Evolutionary conservation across 2,329 filamentous ascomycete genomes (phyloP).

Genomic region (Ophiobolus disseminans): DNA sequence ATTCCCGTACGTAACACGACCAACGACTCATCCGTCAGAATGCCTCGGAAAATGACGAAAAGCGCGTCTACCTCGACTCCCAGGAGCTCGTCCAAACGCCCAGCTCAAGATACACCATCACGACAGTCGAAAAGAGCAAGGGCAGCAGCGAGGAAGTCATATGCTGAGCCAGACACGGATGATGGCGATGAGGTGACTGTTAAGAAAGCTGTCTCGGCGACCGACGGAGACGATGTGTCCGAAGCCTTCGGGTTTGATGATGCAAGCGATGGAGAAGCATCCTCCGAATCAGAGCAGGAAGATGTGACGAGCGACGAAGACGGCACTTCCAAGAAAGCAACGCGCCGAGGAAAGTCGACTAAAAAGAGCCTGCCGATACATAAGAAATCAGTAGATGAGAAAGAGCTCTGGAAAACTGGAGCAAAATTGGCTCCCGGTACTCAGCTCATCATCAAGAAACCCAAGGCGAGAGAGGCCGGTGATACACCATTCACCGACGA

Average conservation of each 20-base stretch:
- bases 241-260: constrained; percentile 53
- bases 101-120: constrained; percentile 38
- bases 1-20: no score
- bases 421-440: constrained; percentile 66
- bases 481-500: constrained; percentile 64
- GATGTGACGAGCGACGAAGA: constrained; percentile 40
- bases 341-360: constrained; percentile 22
- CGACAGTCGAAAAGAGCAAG: constrained; percentile 47
- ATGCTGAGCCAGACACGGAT: constrained; percentile 42
- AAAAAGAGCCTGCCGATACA: constrained; percentile 30
- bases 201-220: constrained; percentile 22
- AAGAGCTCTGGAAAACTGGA: constrained; percentile 64
- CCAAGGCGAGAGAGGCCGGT: constrained; percentile 67
- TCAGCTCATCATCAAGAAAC: constrained; percentile 67
- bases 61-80: constrained; percentile 19
- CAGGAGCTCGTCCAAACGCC: constrained; percentile 45
- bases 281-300: constrained; percentile 43
- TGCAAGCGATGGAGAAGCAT: constrained; percentile 39
- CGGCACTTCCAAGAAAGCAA: constrained; percentile 32
- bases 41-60: constrained; percentile 41
- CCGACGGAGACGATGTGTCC: constrained; percentile 45
- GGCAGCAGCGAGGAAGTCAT: constrained; percentile 41
- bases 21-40: no score
- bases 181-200: constrained; percentile 29
- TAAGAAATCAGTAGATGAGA: constrained; percentile 45